Conservation (phyloP, 2,329 filamentous ascomycete species). For the Eutypella sp. region DNA sequence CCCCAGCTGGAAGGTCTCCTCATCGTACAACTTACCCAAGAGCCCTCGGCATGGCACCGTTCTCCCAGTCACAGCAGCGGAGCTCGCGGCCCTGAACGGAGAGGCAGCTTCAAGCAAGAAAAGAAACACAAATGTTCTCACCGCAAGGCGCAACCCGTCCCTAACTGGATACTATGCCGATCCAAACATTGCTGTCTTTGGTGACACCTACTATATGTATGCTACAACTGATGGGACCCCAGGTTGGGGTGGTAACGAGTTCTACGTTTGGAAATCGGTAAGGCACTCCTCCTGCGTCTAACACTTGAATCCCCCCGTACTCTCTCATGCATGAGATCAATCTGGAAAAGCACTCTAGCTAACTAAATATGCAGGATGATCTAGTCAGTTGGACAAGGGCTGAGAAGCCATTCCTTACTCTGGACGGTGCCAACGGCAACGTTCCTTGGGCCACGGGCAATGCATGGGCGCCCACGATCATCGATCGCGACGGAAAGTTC, state of each 20-base stretch:
- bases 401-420: slow-evolving; percentile 36
- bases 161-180: slow-evolving; percentile 38
- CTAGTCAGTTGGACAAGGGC: slow-evolving; percentile 38
- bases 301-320: neutral
- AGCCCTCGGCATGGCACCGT: slow-evolving; percentile 52
- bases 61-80: slow-evolving; percentile 43
- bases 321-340: neutral
- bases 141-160: slow-evolving; percentile 24
- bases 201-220: slow-evolving; percentile 42
- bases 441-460: slow-evolving; percentile 63
- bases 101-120: slow-evolving; percentile 10
- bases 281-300: neutral
- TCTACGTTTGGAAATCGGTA: slow-evolving; percentile 42
- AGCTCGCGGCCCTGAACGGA: slow-evolving; percentile 29
- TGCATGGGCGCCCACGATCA: slow-evolving; percentile 62
- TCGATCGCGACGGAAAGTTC: slow-evolving; percentile 54
- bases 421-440: slow-evolving; percentile 42
- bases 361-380: slow-evolving; percentile 20
- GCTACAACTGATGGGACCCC: slow-evolving; percentile 40
- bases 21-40: slow-evolving; percentile 39
- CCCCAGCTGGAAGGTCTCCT: slow-evolving; percentile 43
- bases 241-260: slow-evolving; percentile 41
- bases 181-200: slow-evolving; percentile 41
- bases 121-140: neutral
- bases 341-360: no score